Evolutionary conservation across 768 basidiomycete genomes (phyloP), one percentile per base, ranked within the genome.

Genomic region (Trametes coccinea): DNA sequence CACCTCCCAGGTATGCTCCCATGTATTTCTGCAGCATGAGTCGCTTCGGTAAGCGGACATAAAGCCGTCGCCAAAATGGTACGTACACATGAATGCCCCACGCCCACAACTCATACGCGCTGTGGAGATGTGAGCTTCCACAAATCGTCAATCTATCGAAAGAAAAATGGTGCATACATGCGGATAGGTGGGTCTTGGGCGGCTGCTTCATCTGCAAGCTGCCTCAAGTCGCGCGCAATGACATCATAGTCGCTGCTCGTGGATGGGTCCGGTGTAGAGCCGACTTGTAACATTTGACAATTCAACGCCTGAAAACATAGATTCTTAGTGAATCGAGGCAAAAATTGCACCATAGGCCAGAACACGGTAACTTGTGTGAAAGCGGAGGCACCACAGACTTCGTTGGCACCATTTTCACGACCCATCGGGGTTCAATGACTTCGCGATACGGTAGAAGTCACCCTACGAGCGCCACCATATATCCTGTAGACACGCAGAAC

Each of bases 41-140:
- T 44, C 2, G 4, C 11, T 6, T 49, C 4, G 10, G 48, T 31
- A 9, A 49, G 30, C 48, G 27, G 31, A 5, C 3, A 5, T 31
- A 2, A 22, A 14, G 30, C 30, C 9, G 11, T 14, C 27, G 27
- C 3, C 13, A 22, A n/a, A 8, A 22, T 22, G 22, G 22, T n/a
- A 59, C 71, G 31, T 59, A 72, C 71, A 72, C 68, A 59, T 74
- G 67, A 4, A 54, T 59, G 10, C 71, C 72, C 73, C 73, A 74
- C 13, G 71, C 68, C 72, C 73, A 74, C 70, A 72, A 66, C 60
- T 74, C 72, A 40, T 74, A 74, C 31, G 72, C 73, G 17, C 72
- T 74, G 49, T 22, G 47, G 34, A 37, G 34, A 37, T 11, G 22
- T 37, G 6, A 43, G n/a, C 7, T 8, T 43, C 41, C 41, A 43